phyloP scores from a whole-genome alignment of 495 filamentous ascomycete species.

The Xylaria castorea region DNA sequence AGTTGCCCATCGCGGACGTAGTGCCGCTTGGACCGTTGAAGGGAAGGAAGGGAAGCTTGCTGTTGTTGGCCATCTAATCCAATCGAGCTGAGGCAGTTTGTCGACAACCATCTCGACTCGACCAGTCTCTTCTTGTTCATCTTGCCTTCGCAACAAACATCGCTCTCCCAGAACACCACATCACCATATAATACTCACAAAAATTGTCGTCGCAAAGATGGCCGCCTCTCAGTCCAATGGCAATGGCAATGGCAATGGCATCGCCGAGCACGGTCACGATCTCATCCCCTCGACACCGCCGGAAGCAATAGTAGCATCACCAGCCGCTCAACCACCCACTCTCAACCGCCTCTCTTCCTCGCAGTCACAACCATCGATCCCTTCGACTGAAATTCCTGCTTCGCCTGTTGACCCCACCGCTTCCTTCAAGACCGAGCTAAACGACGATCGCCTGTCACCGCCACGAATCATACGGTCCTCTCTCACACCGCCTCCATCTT shows the following conservation, averaged over 20 bases:
- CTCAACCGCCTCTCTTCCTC: constrained; percentile 25
- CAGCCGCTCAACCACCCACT: constrained; percentile 5
- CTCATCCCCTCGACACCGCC: constrained; percentile 51
- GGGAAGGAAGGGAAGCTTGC: constrained; percentile 3
- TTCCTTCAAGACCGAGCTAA: constrained; percentile 49
- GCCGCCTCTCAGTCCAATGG: constrained; percentile 33
- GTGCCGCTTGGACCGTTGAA: constrained; percentile 15
- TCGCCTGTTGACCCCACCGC: constrained; percentile 47
- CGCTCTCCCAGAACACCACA: no score
- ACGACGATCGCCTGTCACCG: constrained; percentile 46
- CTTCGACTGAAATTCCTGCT: constrained; percentile 50
- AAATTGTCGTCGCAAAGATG: constrained; percentile 23
- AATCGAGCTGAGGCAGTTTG: not conserved
- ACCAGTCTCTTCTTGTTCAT: not conserved
- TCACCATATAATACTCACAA: not conserved
- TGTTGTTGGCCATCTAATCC: constrained; percentile 3
- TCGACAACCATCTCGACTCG: not conserved
- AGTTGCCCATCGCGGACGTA: constrained; percentile 21
- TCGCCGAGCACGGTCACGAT: constrained; percentile 38
- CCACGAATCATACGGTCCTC: constrained; percentile 54
- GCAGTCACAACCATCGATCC: constrained; percentile 52
- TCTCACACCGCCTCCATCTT: constrained; percentile 78
- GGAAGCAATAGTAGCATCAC: constrained; percentile 34
- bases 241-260: constrained; percentile 41
- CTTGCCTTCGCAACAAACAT: not conserved